Evolutionary conservation across 148 eudicot species (phyloP).

Genomic region (Nepenthes mirabilis): DNA sequence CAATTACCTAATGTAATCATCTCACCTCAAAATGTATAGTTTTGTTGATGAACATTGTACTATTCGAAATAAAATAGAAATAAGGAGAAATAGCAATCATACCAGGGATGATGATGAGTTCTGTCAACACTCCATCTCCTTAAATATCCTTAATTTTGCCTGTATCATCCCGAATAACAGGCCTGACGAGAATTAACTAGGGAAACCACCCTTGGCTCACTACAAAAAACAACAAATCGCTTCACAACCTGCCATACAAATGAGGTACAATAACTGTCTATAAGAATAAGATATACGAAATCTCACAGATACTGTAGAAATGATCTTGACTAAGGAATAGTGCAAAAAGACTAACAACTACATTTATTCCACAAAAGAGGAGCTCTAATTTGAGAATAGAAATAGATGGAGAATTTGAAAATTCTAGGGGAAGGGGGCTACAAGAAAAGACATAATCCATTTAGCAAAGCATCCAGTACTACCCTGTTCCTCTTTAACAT

Average conservation of each 20-base stretch:
- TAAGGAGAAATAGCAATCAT: not conserved
- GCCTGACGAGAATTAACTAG: slow-evolving; percentile 62
- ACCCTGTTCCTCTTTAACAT: slow-evolving; percentile 34
- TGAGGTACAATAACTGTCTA: too few relatives aligned
- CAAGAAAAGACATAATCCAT: not conserved
- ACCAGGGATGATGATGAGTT: slow-evolving; percentile 86
- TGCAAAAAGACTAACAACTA: too few relatives aligned
- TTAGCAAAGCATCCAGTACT: slow-evolving; percentile 34
- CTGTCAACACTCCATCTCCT: slow-evolving; percentile 77
- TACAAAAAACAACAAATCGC: slow-evolving; percentile 9
- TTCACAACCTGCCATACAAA: not conserved
- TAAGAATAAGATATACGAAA: too few relatives aligned
- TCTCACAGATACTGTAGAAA: too few relatives aligned
- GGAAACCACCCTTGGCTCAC: slow-evolving; percentile 87
- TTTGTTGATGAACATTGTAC: too few relatives aligned
- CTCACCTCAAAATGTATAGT: too few relatives aligned
- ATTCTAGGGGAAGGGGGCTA: too few relatives aligned
- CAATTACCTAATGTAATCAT: too few relatives aligned
- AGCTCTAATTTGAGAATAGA: too few relatives aligned
- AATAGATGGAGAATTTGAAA: too few relatives aligned
- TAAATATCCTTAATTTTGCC: slow-evolving; percentile 51
- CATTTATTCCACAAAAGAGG: too few relatives aligned
- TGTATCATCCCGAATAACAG: slow-evolving; percentile 76
- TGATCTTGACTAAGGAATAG: too few relatives aligned
- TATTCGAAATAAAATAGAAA: not conserved